A percentile compares a stretch with the other conserved stretches of the same genome.
Evolutionary conservation across 495 filamentous ascomycete species (phyloP).

Genomic region (Choiromyces venosus): DNA sequence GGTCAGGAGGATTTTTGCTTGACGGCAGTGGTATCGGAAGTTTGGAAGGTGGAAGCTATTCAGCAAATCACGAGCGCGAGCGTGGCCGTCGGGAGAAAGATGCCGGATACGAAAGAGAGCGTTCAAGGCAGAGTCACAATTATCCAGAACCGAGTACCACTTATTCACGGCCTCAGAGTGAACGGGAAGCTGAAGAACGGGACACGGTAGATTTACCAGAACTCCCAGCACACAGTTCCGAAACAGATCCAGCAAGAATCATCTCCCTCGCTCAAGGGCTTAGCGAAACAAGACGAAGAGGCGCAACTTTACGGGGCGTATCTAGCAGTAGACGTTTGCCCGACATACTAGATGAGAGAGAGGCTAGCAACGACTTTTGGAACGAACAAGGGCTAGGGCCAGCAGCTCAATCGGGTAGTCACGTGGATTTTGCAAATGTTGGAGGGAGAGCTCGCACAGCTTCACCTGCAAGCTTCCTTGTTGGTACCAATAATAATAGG

Average conservation of each 20-base stretch:
- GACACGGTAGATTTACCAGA: constrained; percentile 13
- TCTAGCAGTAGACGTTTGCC: constrained; percentile 24
- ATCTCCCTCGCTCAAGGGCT: constrained; percentile 31
- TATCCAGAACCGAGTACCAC: constrained; percentile 5
- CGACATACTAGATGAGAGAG: constrained; percentile 8
- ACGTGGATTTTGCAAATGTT: neutral
- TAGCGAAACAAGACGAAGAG: constrained; percentile 17
- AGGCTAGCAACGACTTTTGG: constrained; percentile 2
- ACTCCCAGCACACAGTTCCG: neutral
- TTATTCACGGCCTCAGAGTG: constrained; percentile 8
- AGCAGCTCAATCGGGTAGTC: neutral
- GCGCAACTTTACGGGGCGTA: constrained; percentile 17
- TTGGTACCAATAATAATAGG: constrained; percentile 15
- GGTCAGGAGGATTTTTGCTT: constrained; percentile 37
- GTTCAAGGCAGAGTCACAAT: neutral
- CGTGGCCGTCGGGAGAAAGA: neutral
- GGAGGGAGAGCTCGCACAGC: neutral
- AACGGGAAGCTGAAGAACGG: constrained; percentile 14
- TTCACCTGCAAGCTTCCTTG: constrained; percentile 5
- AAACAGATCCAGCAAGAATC: constrained; percentile 26
- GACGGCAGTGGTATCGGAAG: constrained; percentile 20
- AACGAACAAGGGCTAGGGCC: constrained; percentile 12
- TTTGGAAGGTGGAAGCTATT: constrained; percentile 5
- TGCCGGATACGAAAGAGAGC: neutral
- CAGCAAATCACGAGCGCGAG: constrained; percentile 2